Base-by-base conservation (phyloP, 768 basidiomycete species). In the Amanita molliuscula region DNA sequence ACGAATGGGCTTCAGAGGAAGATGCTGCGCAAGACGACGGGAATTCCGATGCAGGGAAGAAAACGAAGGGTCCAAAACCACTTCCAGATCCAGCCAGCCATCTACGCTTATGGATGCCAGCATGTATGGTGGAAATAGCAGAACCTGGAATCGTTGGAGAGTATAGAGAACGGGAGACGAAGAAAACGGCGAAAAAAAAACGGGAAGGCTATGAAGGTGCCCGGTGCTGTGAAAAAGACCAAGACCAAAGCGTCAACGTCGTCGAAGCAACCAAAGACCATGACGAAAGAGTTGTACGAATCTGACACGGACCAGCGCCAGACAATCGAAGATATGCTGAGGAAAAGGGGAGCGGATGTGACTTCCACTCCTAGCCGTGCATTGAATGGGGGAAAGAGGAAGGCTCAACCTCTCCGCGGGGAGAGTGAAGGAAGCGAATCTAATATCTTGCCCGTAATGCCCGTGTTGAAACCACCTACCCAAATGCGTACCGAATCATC, bases 21-120 rank as follows among this genome's bases (percentile, higher is more conserved):
- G 77, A 70, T 3, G 78, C 71, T 6, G 74, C 71, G 0, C 71
- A 65, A 1, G 72, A 69, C n/a, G 67, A 64, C 50, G 63, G 59
- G 16, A 63, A 62, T 56, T 58, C 55, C 8, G 49, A 50, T 25
- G 31, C 41, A 25, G 42, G 34, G 20, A 69, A 66, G 56, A 65
- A 65, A 42, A 55, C 52, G 4, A 59, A 58, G 16, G 46, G 46
- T n/a, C 46, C 35, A 18, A 65, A 65, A 53, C 70, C 64, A 21
- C 65, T 76, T 3, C 67, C 72, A 2, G 74, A 79, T 54, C 82
- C 82, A 0, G 65, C 69, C n/a, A 73, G 68, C 43, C 75, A 76
- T 48, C 61, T 82, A 44, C 73, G 84, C 11, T 61, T 91, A 9
- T 95, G 91, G 91, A 75, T 92, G 65, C 87, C 91, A 0, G 88